phyloP scores from a whole-genome alignment of 257 asterid species.

The Marsdenia floribunda region DNA sequence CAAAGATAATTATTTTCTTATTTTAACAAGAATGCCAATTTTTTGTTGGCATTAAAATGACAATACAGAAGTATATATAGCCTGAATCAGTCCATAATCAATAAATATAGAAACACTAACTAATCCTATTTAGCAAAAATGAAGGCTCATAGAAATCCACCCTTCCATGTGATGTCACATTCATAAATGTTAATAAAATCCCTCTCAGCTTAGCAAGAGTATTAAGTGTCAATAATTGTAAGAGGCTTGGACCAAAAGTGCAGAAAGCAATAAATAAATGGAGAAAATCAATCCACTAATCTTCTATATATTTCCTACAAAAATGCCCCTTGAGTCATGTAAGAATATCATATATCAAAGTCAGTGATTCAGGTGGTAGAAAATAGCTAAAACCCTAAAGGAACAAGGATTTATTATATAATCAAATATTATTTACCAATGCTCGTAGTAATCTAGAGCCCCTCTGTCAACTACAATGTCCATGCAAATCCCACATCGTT shows the following conservation, averaged over 20 bases:
- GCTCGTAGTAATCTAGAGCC: conserved; percentile 95
- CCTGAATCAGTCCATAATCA: background rate
- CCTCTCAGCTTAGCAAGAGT: background rate
- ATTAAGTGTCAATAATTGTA: no score
- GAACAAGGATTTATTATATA: conserved; percentile 9
- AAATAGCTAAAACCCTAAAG: background rate
- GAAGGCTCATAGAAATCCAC: background rate
- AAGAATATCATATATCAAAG: background rate
- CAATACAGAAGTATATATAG: background rate
- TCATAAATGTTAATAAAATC: background rate
- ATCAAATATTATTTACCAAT: conserved; percentile 58
- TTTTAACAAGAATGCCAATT: background rate
- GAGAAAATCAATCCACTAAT: no score
- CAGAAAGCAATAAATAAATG: no score
- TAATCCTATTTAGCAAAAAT: background rate
- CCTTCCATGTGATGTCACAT: background rate
- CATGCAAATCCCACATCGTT: conserved; percentile 95
- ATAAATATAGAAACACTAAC: background rate
- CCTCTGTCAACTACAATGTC: conserved; percentile 88
- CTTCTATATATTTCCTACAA: no score
- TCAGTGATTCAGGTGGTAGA: background rate
- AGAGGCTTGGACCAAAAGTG: no score
- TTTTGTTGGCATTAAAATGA: background rate
- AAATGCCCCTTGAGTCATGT: no score
- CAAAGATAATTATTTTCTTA: background rate